Conservation (phyloP, 495 filamentous ascomycete species). For the Penicillium tannophilum region DNA sequence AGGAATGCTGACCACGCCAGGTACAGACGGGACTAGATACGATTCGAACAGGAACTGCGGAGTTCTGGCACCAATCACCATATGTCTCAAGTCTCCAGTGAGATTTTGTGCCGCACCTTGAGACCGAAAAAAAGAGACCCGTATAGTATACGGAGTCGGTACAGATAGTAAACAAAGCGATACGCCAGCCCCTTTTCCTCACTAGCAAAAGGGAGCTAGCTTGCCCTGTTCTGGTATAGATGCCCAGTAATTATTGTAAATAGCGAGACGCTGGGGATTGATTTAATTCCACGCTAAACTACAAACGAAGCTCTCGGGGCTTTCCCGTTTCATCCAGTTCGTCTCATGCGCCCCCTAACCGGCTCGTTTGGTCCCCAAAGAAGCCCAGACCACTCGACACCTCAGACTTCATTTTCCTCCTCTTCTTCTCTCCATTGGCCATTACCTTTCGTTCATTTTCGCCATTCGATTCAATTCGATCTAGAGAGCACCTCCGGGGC, state of each 20-base stretch:
- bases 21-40: conserved; percentile 12
- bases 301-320: background rate
- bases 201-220: background rate
- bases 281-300: conserved; percentile 3
- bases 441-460: conserved; percentile 16
- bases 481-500: conserved; percentile 23
- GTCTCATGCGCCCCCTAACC: conserved; percentile 11
- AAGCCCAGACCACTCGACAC: conserved; percentile 26
- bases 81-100: background rate
- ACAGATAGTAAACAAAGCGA: background rate
- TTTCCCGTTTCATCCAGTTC: conserved; percentile 12
- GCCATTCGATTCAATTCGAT: conserved; percentile 20
- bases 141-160: background rate
- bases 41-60: conserved; percentile 3
- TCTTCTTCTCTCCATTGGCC: conserved; percentile 21
- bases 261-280: background rate
- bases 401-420: conserved; percentile 17
- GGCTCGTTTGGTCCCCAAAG: background rate
- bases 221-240: background rate
- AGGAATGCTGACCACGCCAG: conserved; percentile 18
- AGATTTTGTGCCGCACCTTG: background rate
- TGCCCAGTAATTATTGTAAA: background rate
- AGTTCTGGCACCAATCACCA: conserved; percentile 6
- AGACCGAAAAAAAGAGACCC: background rate
- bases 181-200: background rate